These are phyloP conservation scores for Tolypocladium tropicale DNA, from an alignment of 2,329 filamentous ascomycete species.

Conservation along the genomic window DNA sequence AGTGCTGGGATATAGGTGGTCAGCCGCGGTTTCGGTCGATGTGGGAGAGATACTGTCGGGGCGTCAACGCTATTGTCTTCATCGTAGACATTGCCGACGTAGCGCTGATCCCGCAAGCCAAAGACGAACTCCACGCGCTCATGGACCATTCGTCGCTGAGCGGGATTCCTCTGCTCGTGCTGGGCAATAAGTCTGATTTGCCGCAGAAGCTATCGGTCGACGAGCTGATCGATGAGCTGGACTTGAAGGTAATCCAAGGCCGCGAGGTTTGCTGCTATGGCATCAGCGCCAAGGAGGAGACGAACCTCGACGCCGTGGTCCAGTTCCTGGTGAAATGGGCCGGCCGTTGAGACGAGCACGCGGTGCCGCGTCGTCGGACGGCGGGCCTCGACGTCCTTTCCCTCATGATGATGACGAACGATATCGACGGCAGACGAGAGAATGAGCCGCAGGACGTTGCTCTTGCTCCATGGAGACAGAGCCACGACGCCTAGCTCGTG, in stretches of 20 bases:
- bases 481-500: background rate
- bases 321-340: constrained; percentile 93
- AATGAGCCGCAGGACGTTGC: background rate
- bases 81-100: constrained; percentile 94
- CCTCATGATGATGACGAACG: constrained; percentile 6
- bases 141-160: constrained; percentile 76
- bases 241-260: constrained; percentile 79
- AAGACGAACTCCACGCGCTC: constrained; percentile 84
- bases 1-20: constrained; percentile 97
- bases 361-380: background rate
- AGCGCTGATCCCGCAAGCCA: constrained; percentile 69
- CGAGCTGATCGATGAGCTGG: constrained; percentile 85
- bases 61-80: constrained; percentile 95
- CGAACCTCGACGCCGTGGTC: constrained; percentile 91
- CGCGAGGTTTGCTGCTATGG: constrained; percentile 98
- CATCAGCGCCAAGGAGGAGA: constrained; percentile 97
- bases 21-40: constrained; percentile 95
- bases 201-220: constrained; percentile 86
- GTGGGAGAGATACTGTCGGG: constrained; percentile 98
- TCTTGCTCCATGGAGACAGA: background rate
- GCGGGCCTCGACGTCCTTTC: background rate
- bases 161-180: constrained; percentile 83
- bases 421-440: constrained; percentile 3
- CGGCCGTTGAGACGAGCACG: constrained; percentile 47
- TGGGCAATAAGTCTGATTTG: constrained; percentile 96